These are phyloP conservation scores for Crithidia brevicula DNA, from an alignment of 208 protist genomes.

Conservation along the genomic window DNA sequence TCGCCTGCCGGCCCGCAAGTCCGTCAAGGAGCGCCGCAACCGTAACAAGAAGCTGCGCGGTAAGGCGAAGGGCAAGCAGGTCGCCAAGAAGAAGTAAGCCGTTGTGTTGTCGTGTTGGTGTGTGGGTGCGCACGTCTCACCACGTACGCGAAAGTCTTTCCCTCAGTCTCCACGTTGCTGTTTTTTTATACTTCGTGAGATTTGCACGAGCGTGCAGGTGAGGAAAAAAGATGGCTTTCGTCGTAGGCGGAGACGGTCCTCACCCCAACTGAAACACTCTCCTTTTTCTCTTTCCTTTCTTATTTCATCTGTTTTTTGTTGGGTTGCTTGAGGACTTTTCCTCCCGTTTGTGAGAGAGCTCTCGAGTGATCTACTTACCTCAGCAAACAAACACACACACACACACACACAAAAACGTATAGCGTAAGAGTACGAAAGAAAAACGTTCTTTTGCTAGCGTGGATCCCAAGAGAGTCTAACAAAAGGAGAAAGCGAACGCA, in stretches of 20 bases:
- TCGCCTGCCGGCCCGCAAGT: slow-evolving; percentile 95
- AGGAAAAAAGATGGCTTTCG: too few relatives aligned
- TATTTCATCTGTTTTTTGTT: neutral
- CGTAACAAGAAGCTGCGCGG: slow-evolving; percentile 98
- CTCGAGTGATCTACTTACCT: too few relatives aligned
- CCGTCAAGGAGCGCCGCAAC: slow-evolving; percentile 99
- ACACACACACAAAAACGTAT: too few relatives aligned
- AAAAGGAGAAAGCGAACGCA: too few relatives aligned
- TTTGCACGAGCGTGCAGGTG: too few relatives aligned
- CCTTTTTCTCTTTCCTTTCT: neutral
- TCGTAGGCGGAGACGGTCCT: too few relatives aligned
- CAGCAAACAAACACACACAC: too few relatives aligned
- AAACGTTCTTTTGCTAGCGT: too few relatives aligned
- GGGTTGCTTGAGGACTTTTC: neutral
- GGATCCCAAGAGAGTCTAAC: too few relatives aligned
- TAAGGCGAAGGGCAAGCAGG: slow-evolving; percentile 95
- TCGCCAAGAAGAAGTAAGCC: slow-evolving; percentile 94
- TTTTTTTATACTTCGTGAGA: slow-evolving; percentile 1
- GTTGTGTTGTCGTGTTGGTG: too few relatives aligned
- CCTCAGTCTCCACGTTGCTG: neutral
- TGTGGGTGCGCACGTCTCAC: neutral
- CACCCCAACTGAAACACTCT: neutral
- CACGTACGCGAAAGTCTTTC: neutral
- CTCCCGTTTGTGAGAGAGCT: too few relatives aligned
- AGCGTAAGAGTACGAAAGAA: too few relatives aligned